These are phyloP conservation scores for Ajuga chamaepitys DNA, from an alignment of 257 asterid species.

Conservation along the genomic window DNA sequence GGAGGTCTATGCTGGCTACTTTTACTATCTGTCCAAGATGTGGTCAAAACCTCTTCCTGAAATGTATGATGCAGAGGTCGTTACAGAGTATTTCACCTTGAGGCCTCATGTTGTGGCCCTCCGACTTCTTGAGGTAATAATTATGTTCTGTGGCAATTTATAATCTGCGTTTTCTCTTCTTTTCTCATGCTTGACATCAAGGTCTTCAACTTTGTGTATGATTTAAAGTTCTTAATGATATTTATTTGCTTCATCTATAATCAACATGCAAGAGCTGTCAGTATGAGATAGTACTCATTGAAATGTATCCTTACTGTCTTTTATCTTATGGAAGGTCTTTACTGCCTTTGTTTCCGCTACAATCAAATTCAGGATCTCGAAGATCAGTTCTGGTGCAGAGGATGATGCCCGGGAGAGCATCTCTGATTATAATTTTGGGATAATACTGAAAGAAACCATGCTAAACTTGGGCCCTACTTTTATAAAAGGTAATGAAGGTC, in stretches of 20 bases:
- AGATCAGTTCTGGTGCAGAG: conserved; percentile 37
- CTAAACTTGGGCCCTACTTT: conserved; percentile 92
- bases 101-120: conserved; percentile 87
- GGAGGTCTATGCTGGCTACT: conserved; percentile 65
- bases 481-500: conserved; percentile 58
- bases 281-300: conserved; percentile 3
- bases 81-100: conserved; percentile 64
- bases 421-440: conserved; percentile 61
- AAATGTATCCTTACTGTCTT: conserved; percentile 25
- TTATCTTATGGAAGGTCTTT: conserved; percentile 64
- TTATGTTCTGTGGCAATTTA: neutral
- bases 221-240: neutral
- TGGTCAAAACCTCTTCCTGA: conserved; percentile 95
- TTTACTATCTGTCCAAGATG: conserved; percentile 59
- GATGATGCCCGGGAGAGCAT: conserved; percentile 33
- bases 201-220: conserved; percentile 1
- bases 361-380: conserved; percentile 60
- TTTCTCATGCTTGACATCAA: neutral
- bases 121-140: conserved; percentile 79
- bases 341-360: conserved; percentile 70
- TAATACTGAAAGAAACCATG: conserved; percentile 76
- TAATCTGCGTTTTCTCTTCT: neutral
- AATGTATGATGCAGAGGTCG: conserved; percentile 60
- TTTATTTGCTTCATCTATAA: neutral
- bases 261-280: conserved; percentile 3